Base-by-base conservation (phyloP, 2,329 filamentous ascomycete genomes). In the Coniochaeta sp. region DNA sequence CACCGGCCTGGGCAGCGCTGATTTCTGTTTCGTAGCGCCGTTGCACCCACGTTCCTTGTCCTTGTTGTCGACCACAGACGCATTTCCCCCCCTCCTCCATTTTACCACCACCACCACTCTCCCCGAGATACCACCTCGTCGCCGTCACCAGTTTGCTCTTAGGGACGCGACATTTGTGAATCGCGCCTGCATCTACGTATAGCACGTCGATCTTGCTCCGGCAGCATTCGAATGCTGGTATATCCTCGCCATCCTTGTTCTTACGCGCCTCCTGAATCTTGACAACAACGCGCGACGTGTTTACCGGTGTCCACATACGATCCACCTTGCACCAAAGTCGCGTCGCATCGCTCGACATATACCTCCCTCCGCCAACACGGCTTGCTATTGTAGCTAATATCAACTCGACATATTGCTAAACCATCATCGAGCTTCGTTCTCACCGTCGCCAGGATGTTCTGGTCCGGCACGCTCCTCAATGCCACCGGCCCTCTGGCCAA, bases 401-500 rank as follows among this genome's bases (percentile, higher is more conserved):
- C 19, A 24, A 17, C 54, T 38, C 34, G 17, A 57, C 52, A 14
- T 36, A 34, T 34, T 55, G 26, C n/a, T 55, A 33, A 33, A 34
- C 47, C 56, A 38, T 24, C 54, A 38, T 57, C n/a, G 33, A 57
- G 28, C 62, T 59, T 61, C 59, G 61, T 61, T 61, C 66, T 67
- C 52, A 63, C 69, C 67, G 71, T 67, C 67, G 65, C 67, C 77
- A 78, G 71, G 73, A 99, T 99, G 95, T 99, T 99, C 78, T 98
- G 97, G 76, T 96, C 95, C 59, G 92, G 96, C 80, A 92, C 91
- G 60, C 85, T 99, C 62, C 85, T 99, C 69, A 92, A 93, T 74
- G 96, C 96, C 87, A 96, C 91, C 69, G 95, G 95, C 80, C 93
- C 95, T 71, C 79, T 99, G 81, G 95, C 95, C 77, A 91, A 92